Evolutionary conservation across 768 basidiomycete genomes (phyloP).

Genomic region (Pleurotus tuoliensis): DNA sequence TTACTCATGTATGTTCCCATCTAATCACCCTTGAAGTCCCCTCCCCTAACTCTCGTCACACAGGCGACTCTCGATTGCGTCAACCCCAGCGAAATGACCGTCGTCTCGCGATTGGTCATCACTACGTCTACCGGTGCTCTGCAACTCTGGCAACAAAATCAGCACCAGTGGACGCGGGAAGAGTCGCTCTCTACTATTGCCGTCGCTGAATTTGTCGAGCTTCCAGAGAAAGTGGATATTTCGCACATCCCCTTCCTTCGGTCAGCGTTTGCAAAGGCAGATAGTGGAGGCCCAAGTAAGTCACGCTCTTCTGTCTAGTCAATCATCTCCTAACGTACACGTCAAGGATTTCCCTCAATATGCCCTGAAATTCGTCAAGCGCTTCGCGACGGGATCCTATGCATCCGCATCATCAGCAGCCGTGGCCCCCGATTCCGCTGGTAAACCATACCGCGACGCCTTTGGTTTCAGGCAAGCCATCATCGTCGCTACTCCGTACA

Average conservation of each 20-base stretch:
- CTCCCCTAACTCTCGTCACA: not conserved
- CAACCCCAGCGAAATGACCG: constrained; percentile 30
- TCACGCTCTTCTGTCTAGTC: not conserved
- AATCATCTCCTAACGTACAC: no score
- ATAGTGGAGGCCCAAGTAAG: constrained; percentile 54
- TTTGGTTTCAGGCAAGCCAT: constrained; percentile 89
- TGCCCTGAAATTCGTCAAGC: constrained; percentile 56
- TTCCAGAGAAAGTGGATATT: constrained; percentile 55
- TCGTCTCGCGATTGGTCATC: constrained; percentile 43
- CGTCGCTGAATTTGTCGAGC: constrained; percentile 69
- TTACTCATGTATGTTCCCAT: constrained; percentile 52
- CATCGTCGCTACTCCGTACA: constrained; percentile 62
- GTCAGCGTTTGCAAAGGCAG: constrained; percentile 51
- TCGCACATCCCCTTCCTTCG: constrained; percentile 36
- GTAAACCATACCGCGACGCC: constrained; percentile 56
- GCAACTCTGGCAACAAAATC: constrained; percentile 65
- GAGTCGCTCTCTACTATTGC: constrained; percentile 68
- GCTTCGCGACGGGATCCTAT: constrained; percentile 70
- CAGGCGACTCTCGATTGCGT: constrained; percentile 53
- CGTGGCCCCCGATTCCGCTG: constrained; percentile 21
- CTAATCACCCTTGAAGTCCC: not conserved
- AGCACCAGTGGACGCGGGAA: constrained; percentile 73
- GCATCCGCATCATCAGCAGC: constrained; percentile 41
- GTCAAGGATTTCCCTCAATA: constrained; percentile 68
- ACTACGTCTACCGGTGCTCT: constrained; percentile 76